Evolutionary conservation across 768 basidiomycete genomes (phyloP), one percentile per base, ranked within the genome.

Genomic region (Rhodotorula kratochvilovae): DNA sequence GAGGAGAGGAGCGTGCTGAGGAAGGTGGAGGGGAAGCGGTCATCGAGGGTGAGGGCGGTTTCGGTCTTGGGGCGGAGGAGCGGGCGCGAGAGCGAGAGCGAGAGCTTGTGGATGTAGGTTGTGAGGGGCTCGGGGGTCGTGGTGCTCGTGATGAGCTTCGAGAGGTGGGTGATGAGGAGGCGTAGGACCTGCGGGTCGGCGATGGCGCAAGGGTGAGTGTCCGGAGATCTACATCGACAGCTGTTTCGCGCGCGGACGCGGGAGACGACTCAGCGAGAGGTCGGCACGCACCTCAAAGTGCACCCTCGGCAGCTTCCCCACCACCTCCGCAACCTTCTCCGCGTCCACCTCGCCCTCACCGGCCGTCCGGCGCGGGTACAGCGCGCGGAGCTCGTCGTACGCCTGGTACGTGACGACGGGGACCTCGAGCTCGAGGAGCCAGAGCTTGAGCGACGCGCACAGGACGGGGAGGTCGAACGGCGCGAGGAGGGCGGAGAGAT

Each of bases 371-470:
- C 50, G 84, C 11, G 91, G 92, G 77, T 96, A 97, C n/a, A 96
- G 74, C 72, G 87, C 88, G 65, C 90, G 85, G 71, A 94, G 84
- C 42, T 96, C 93, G 54, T 94, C 92, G 90, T 93, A 98, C 56
- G 89, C 87, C 77, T 94, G 91, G 84, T 88, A 95, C 58, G 90
- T 82, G 33, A 87, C 85, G 19, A 96, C 80, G 36, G 95, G 92
- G 15, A 91, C 90, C 77, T 92, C 87, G 36, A 98, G 85, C 80
- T 98, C 94, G n/a, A 96, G 83, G 33, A 88, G 79, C 90, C 92
- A 97, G 23, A 98, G 82, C 81, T 94, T 97, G 78, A 94, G 81
- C 23, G 87, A 84, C 65, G 88, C 87, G 4, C 94, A 93, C 42
- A 95, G 85, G 29, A 95, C 87, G 25, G 94, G 92, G 0, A 89